Percentiles rank a stretch among this genome's conserved stretches.
These are phyloP conservation scores for Eucalyptus camaldulensis DNA, from an alignment of 345 rosid genomes.

Conservation along the genomic window DNA sequence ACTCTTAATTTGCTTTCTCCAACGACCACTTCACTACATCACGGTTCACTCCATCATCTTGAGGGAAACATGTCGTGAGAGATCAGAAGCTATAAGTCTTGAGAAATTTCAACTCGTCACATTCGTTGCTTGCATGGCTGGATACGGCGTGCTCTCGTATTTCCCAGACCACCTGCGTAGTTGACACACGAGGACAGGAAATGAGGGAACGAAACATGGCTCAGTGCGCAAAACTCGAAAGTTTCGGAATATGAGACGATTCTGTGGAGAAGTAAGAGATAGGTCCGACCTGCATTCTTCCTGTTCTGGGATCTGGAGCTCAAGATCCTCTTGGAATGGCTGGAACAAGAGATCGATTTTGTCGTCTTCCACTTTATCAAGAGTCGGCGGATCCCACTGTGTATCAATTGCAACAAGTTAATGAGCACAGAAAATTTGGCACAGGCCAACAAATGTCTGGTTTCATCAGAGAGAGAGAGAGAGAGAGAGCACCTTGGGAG, in stretches of 20 bases:
- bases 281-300: slow-evolving; percentile 47
- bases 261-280: neutral
- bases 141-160: slow-evolving; percentile 43
- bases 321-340: slow-evolving; percentile 47
- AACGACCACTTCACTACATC: neutral
- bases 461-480: neutral
- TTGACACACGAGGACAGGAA: neutral
- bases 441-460: neutral
- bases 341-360: slow-evolving; percentile 45
- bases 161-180: slow-evolving; percentile 70
- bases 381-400: slow-evolving; percentile 71
- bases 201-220: neutral
- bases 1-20: neutral
- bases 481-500: slow-evolving; percentile 62
- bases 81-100: neutral
- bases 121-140: slow-evolving; percentile 5
- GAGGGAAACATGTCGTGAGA: neutral
- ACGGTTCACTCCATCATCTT: neutral
- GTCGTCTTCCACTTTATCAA: slow-evolving; percentile 43
- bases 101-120: neutral
- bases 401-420: neutral
- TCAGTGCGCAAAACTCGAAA: neutral
- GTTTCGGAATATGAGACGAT: neutral
- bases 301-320: slow-evolving; percentile 64
- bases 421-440: neutral